phyloP scores from a whole-genome alignment of 1,284 basidiomycete species.

The Xerocomus nothofagi region DNA sequence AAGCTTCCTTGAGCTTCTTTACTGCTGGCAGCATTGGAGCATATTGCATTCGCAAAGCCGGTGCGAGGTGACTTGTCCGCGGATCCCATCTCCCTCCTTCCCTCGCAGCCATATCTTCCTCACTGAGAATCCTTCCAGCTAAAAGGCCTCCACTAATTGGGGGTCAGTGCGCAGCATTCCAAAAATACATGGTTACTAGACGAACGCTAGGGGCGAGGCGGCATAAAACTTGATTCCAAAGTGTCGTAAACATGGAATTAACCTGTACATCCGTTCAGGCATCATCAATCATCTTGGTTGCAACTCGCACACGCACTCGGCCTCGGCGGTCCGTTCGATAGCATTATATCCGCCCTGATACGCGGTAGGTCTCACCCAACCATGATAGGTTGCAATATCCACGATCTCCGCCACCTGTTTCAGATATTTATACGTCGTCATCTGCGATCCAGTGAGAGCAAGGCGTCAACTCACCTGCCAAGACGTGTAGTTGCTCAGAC shows the following conservation, averaged over 20 bases:
- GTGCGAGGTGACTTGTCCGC: slow-evolving; percentile 5
- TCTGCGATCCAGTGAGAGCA: background rate
- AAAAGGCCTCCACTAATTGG: slow-evolving; percentile 13
- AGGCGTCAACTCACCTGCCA: slow-evolving; percentile 38
- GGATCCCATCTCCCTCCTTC: slow-evolving; percentile 23
- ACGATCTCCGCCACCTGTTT: slow-evolving; percentile 39
- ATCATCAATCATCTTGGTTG: background rate
- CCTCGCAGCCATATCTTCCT: slow-evolving; percentile 11
- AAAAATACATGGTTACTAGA: background rate
- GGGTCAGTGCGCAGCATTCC: background rate
- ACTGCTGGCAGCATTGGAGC: slow-evolving; percentile 15
- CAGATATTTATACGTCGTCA: background rate
- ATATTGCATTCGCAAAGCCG: slow-evolving; percentile 7
- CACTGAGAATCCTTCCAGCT: slow-evolving; percentile 12
- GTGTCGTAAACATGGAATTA: slow-evolving; percentile 64
- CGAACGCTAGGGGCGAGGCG: slow-evolving; percentile 46
- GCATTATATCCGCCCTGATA: slow-evolving; percentile 42
- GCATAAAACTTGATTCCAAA: slow-evolving; percentile 62
- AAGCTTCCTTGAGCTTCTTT: slow-evolving; percentile 14
- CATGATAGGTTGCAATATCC: slow-evolving; percentile 33
- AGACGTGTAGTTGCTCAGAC: slow-evolving; percentile 44
- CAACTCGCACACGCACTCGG: slow-evolving; percentile 28
- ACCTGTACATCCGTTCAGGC: slow-evolving; percentile 28
- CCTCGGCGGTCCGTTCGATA: slow-evolving; percentile 43
- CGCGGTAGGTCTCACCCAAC: slow-evolving; percentile 35